A percentile compares a stretch with the other conserved stretches of the same genome.
Conservation (phyloP, 148 eudicot species). For the Persicaria tinctoria region DNA sequence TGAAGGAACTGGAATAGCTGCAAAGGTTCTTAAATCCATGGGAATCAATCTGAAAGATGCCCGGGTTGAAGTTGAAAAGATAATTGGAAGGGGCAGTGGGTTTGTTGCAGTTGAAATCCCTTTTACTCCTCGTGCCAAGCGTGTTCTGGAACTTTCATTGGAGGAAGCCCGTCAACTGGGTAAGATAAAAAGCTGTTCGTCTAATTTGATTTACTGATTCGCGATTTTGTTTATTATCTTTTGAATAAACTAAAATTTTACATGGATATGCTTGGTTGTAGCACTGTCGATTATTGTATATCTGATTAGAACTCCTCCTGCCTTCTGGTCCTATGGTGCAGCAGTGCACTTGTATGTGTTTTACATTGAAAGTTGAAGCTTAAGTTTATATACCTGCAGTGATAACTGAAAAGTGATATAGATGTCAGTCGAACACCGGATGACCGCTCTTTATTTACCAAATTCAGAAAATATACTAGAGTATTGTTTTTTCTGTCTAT, state of each 20-base stretch:
- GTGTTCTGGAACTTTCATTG: constrained; percentile 81
- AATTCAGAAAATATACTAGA: background rate
- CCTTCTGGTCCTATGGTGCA: background rate
- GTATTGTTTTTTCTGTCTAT: background rate
- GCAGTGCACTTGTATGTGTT: background rate
- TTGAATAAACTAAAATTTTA: background rate
- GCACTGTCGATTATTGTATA: background rate
- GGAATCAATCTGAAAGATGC: constrained; percentile 93
- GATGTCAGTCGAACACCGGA: background rate
- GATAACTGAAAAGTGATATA: background rate
- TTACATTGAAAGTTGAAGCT: background rate
- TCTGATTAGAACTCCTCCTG: background rate
- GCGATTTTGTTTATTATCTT: background rate
- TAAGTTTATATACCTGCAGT: background rate
- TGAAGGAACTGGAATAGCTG: constrained; percentile 98
- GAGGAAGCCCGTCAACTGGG: constrained; percentile 96
- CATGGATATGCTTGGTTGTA: background rate
- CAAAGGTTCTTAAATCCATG: constrained; percentile 94
- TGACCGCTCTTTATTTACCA: too few relatives aligned
- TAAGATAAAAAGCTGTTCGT: constrained; percentile 15
- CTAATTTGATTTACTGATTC: background rate
- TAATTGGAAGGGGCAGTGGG: constrained; percentile 92
- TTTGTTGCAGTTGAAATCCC: constrained; percentile 91
- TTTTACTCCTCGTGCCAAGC: constrained; percentile 93
- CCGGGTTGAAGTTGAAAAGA: constrained; percentile 93